Evolutionary conservation across 371 early-diverging fungal genomes (phyloP), one percentile per base, ranked within the genome.

Genomic region (Neoconidiobolus thromboides): DNA sequence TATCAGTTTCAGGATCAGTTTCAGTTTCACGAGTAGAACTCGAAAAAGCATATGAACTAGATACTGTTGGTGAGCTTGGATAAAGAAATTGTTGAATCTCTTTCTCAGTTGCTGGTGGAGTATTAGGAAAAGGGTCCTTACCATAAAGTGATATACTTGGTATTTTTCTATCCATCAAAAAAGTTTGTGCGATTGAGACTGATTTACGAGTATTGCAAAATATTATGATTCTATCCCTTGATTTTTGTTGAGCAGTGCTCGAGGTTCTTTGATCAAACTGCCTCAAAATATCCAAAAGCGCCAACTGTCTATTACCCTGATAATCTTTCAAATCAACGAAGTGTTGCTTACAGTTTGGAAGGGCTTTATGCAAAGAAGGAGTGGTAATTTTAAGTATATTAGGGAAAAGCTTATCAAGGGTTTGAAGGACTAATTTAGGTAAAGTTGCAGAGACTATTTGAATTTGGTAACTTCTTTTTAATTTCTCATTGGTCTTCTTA

Each of bases 361-460:
- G 71, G 1, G 88, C 82, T 50, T 80, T 76, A 70, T 95, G 96
- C 48, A 95, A 70, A 0, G 77, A 76, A 1, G 90, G 88, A 2
- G 93, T 91, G 0, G 89, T 80, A 58, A 93, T 78, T 55, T 82
- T 79, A 49, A 73, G 68, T 60, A 83, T 59, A 40, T 62, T 64
- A 2, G 80, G 74, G 50, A 89, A 77, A 1, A 73, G 61, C 1
- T 64, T 61, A 43, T 80, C 79, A 54, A 93, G 65, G 3, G 68
- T 64, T 6, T 74, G 73, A 49, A 78, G 75, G 7, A 95, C 81
- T 0, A 83, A 75, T 52, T 82, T 77, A 38, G 96, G 93, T 58
- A 95, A 63, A 0, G 96, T 95, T 1, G 96, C 96, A 1, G 86
- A 84, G 6, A 90, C 87, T 58, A 89, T 68, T 7, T 76, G 72